Conservation (phyloP, 306 rosid genomes). For the Argentina anserina region DNA sequence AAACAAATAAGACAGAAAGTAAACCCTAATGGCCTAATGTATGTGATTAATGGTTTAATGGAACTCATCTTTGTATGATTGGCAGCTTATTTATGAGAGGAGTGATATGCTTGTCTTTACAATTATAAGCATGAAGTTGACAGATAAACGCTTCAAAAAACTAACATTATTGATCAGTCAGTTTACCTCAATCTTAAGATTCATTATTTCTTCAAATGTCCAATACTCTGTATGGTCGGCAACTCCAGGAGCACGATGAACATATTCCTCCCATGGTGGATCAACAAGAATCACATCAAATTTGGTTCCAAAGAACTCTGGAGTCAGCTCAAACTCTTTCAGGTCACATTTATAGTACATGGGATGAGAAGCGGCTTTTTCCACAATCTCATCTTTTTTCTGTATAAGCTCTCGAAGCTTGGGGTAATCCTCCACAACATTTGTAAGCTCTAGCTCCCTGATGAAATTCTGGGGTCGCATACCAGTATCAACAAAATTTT, state of each 20-base stretch:
- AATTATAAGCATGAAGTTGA: not conserved
- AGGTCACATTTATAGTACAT: constrained; percentile 79
- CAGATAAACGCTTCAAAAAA: not conserved
- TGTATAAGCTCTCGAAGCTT: constrained; percentile 98
- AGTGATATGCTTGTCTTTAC: constrained; percentile 10
- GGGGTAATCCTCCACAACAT: constrained; percentile 96
- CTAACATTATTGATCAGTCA: not conserved
- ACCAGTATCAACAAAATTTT: constrained; percentile 96
- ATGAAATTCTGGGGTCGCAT: constrained; percentile 98
- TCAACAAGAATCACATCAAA: constrained; percentile 98
- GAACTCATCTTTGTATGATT: too few species aligned
- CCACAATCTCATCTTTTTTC: constrained; percentile 96
- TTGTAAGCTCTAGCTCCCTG: constrained; percentile 96
- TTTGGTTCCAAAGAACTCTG: constrained; percentile 94
- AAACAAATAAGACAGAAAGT: constrained; percentile 12
- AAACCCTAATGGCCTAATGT: constrained; percentile 7
- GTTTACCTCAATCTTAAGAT: constrained; percentile 92
- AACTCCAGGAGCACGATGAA: constrained; percentile 99
- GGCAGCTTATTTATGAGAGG: not conserved
- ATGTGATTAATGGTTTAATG: constrained; percentile 8
- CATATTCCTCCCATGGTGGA: constrained; percentile 99
- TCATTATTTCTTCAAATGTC: constrained; percentile 99
- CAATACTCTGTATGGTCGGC: constrained; percentile 96
- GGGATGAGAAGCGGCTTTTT: constrained; percentile 75
- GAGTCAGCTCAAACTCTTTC: constrained; percentile 87